Evolutionary conservation across 2,329 filamentous ascomycete genomes (phyloP), one percentile per base, ranked within the genome.

Genomic region (Dothistroma septosporum): DNA sequence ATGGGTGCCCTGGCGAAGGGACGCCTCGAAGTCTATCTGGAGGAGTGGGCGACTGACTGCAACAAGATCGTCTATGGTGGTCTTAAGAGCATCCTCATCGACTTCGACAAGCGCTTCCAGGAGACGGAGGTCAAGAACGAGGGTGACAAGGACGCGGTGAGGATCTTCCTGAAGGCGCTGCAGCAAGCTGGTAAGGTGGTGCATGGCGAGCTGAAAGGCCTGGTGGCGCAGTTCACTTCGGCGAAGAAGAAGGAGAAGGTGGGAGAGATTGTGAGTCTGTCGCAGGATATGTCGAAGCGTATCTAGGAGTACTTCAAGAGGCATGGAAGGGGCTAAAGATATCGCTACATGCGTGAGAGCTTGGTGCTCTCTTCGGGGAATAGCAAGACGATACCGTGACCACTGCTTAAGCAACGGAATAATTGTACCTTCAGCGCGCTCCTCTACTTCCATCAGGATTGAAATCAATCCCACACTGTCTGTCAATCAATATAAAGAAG

Each of bases 41-140:
- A 56, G 12, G 37, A 56, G 37, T 56, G 54, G 54, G 54, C 54
- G n/a, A 44, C 44, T 14, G 41, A 37, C 12, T 56, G 32, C 32
- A 28, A 28, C 21, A 44, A 56, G 21, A 47, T 56, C 54, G 24
- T 56, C 37, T 9, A 56, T 24, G 24, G 22, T 1, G 54, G 35
- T 12, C 47, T 56, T 4, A 44, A 21, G 21, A 32, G n/a, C 11
- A 47, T 56, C n/a, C 54, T 21, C 6, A 19, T 11, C 9, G 28
- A 56, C 54, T 56, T 56, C 54, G 54, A 56, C 14, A 10, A 24
- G 16, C n/a, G 41, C 12, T 56, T 48, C 24, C 22, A n/a, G 6
- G 22, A 56, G 9, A 14, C n/a, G 10, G 41, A 32, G 1, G 33
- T 47, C 54, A 56, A 56, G 41, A 28, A 22, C 4, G 54, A 56